These are phyloP conservation scores for Pichia kudriavzevii DNA, from an alignment of 1,139 yeast species.

Conservation along the genomic window DNA sequence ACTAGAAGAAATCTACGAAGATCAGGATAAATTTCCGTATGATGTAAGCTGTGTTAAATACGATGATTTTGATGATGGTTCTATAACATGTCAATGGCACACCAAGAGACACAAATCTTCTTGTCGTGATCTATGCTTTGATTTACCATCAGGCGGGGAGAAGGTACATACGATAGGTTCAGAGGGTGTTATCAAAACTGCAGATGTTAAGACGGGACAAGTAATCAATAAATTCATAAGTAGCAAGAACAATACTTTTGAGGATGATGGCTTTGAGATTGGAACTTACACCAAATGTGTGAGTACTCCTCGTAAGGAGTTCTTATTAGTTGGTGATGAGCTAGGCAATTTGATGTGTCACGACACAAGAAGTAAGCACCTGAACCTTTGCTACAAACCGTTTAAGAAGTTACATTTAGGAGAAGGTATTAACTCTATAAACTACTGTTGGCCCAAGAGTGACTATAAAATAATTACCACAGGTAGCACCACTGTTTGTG, in stretches of 20 bases:
- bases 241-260: constrained; percentile 14
- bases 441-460: constrained; percentile 58
- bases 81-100: constrained; percentile 52
- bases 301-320: constrained; percentile 56
- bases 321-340: constrained; percentile 74
- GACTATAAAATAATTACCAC: constrained; percentile 75
- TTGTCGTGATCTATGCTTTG: constrained; percentile 68
- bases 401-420: constrained; percentile 52
- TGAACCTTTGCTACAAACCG: constrained; percentile 33
- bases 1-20: constrained; percentile 30
- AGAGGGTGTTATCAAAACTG: constrained; percentile 73
- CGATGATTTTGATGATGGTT: constrained; percentile 27
- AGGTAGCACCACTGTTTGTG: constrained; percentile 78
- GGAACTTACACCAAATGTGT: constrained; percentile 49
- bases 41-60: constrained; percentile 13
- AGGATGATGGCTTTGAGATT: constrained; percentile 27
- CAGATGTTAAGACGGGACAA: constrained; percentile 64
- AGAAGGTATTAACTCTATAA: constrained; percentile 60
- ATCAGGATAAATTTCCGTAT: constrained; percentile 15
- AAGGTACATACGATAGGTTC: constrained; percentile 63
- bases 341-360: constrained; percentile 57
- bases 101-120: constrained; percentile 90
- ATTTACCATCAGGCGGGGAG: constrained; percentile 46
- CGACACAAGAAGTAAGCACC: constrained; percentile 39
- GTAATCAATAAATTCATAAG: constrained; percentile 47